Evolutionary conservation across 257 asterid genomes (phyloP).

Genomic region (Solanum clarkiae): DNA sequence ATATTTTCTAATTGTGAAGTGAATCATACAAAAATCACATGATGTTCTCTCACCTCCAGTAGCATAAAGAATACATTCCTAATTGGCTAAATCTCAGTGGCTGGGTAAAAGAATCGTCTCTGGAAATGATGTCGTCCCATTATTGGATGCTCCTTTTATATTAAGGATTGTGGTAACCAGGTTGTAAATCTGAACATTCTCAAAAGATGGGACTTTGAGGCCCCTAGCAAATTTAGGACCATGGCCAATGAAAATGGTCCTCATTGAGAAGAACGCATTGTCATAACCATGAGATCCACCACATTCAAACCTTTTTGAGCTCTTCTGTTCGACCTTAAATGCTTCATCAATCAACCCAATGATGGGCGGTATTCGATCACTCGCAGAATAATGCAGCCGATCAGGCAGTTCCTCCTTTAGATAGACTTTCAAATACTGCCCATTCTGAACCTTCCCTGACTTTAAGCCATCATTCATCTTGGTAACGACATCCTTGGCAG

Average conservation of each 20-base stretch:
- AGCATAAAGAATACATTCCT: not conserved
- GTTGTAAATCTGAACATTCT: slow-evolving; percentile 60
- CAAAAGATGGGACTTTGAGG: slow-evolving; percentile 50
- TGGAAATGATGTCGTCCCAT: slow-evolving; percentile 45
- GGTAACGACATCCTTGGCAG: slow-evolving; percentile 28
- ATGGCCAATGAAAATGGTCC: slow-evolving; percentile 57
- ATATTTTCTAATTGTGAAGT: not conserved
- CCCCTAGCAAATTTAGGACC: slow-evolving; percentile 64
- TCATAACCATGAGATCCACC: slow-evolving; percentile 86
- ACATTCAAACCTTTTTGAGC: slow-evolving; percentile 33
- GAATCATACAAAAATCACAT: not conserved
- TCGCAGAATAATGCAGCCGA: slow-evolving; percentile 46
- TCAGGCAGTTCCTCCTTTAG: slow-evolving; percentile 59
- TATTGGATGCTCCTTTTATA: slow-evolving; percentile 52
- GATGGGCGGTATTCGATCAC: slow-evolving; percentile 51
- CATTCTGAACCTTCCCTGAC: slow-evolving; percentile 44
- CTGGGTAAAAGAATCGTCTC: slow-evolving; percentile 37
- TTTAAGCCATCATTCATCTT: slow-evolving; percentile 59
- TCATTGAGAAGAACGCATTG: slow-evolving; percentile 61
- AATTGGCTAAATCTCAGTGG: slow-evolving; percentile 4
- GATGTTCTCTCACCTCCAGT: not conserved
- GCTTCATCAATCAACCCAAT: slow-evolving; percentile 55
- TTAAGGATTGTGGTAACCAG: slow-evolving; percentile 43
- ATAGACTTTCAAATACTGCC: slow-evolving; percentile 47
- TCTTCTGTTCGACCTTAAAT: slow-evolving; percentile 45